Evolutionary conservation across 2,329 filamentous ascomycete species (phyloP).

Genomic region (Cladosporium phlei): DNA sequence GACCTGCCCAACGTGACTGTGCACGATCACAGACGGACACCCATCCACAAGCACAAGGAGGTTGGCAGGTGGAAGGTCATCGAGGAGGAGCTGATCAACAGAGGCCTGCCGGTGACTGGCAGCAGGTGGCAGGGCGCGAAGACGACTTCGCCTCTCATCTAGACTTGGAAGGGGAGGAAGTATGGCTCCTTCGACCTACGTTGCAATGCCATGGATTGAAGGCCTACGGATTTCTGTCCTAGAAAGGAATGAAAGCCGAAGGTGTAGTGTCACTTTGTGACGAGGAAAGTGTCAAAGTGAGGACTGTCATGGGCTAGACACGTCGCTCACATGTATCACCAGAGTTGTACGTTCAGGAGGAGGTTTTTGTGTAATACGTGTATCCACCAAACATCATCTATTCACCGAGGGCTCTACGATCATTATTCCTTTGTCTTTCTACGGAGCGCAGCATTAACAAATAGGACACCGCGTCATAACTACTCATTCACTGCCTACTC

Average conservation of each 20-base stretch:
- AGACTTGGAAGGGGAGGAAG: no score
- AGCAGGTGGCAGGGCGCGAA: conserved; percentile 13
- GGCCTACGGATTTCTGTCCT: neutral
- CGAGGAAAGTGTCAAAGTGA: neutral
- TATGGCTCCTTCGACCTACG: no score
- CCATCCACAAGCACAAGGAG: conserved; percentile 65
- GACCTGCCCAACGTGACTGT: conserved; percentile 67
- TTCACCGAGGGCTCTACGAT: neutral
- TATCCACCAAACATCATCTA: conserved; percentile 1
- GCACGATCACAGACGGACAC: conserved; percentile 59
- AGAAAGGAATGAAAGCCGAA: neutral
- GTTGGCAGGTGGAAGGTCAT: conserved; percentile 77
- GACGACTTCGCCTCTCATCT: conserved; percentile 4
- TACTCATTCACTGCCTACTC: no score
- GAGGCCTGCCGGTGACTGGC: conserved; percentile 56
- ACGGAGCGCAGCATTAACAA: neutral
- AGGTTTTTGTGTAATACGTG: conserved; percentile 11
- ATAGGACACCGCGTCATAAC: neutral
- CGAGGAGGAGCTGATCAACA: conserved; percentile 61
- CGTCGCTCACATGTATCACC: conserved; percentile 12
- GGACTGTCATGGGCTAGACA: conserved; percentile 3
- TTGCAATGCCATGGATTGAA: neutral
- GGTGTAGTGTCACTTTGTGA: neutral
- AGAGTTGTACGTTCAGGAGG: conserved; percentile 3
- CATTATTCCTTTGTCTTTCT: neutral